These are phyloP conservation scores for Saturnispora sanitii DNA, from an alignment of 805 yeast species.

Conservation along the genomic window DNA sequence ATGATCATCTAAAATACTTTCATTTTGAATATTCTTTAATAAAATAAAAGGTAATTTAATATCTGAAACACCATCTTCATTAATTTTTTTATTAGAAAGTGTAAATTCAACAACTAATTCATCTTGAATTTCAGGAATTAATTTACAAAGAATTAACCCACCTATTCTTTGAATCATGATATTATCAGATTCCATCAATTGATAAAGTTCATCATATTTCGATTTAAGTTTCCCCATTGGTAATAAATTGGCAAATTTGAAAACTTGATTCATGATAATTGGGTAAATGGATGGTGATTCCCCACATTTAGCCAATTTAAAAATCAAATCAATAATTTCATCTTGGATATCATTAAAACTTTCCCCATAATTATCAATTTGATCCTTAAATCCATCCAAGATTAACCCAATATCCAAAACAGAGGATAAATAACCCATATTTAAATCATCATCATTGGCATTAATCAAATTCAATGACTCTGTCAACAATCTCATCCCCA, in stretches of 20 bases:
- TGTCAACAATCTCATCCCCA: constrained; percentile 30
- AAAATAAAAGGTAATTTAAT: constrained; percentile 34
- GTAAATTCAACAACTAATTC: constrained; percentile 54
- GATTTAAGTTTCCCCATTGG: constrained; percentile 26
- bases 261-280: no score
- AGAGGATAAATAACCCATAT: constrained; percentile 35
- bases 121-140: constrained; percentile 43
- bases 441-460: constrained; percentile 11
- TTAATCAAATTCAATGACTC: constrained; percentile 36
- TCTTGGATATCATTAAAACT: constrained; percentile 29
- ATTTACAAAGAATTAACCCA: constrained; percentile 28
- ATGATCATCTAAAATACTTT: constrained; percentile 28
- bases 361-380: constrained; percentile 29
- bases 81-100: constrained; percentile 33
- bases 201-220: constrained; percentile 29
- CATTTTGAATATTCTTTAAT: constrained; percentile 27
- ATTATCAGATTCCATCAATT: constrained; percentile 21
- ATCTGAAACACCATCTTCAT: constrained; percentile 22
- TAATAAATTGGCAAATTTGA: constrained; percentile 16
- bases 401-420: constrained; percentile 35
- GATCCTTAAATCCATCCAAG: constrained; percentile 22
- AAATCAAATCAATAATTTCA: constrained; percentile 35
- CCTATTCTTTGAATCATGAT: constrained; percentile 37
- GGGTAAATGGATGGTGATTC: no score
- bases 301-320: constrained; percentile 10